These are phyloP conservation scores for Ascosphaera acerosa DNA, from an alignment of 2,329 filamentous ascomycete genomes.

Conservation along the genomic window DNA sequence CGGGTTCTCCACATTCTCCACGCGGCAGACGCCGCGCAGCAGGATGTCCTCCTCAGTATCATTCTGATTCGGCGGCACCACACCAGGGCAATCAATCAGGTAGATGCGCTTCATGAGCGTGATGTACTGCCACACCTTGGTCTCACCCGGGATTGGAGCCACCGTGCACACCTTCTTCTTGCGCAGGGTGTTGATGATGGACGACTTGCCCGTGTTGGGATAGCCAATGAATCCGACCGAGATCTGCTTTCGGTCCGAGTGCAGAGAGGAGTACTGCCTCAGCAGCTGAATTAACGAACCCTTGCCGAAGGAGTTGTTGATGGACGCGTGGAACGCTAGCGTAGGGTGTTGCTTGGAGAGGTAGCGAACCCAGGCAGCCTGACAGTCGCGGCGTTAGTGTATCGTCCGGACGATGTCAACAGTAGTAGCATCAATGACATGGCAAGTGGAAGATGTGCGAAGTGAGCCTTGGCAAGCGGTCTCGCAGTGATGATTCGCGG, in stretches of 20 bases:
- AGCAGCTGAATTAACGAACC: constrained; percentile 79
- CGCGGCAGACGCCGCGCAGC: constrained; percentile 68
- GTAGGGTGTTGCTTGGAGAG: constrained; percentile 84
- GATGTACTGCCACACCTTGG: constrained; percentile 95
- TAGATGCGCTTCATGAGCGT: constrained; percentile 87
- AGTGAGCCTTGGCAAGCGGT: too few species aligned
- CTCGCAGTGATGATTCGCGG: too few species aligned
- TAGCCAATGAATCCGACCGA: constrained; percentile 74
- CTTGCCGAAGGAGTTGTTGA: constrained; percentile 93
- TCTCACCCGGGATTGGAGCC: constrained; percentile 86
- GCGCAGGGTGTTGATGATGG: constrained; percentile 85
- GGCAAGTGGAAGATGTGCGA: too few species aligned
- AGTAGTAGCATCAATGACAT: too few species aligned
- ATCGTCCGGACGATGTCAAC: too few species aligned
- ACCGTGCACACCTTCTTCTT: constrained; percentile 89
- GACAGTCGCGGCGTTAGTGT: too few species aligned
- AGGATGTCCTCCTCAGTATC: constrained; percentile 75
- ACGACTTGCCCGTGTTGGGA: constrained; percentile 88
- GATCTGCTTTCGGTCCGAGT: constrained; percentile 80
- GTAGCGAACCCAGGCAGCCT: constrained; percentile 82
- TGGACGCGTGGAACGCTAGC: constrained; percentile 76
- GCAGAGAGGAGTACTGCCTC: constrained; percentile 73
- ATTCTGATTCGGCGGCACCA: constrained; percentile 66
- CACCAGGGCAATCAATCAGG: constrained; percentile 88
- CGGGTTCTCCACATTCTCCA: constrained; percentile 90